Percentiles rank a stretch among this genome's conserved stretches.
These are phyloP conservation scores for Cladochytrium replicatum DNA, from an alignment of 192 early-diverging fungal genomes.

Conservation along the genomic window DNA sequence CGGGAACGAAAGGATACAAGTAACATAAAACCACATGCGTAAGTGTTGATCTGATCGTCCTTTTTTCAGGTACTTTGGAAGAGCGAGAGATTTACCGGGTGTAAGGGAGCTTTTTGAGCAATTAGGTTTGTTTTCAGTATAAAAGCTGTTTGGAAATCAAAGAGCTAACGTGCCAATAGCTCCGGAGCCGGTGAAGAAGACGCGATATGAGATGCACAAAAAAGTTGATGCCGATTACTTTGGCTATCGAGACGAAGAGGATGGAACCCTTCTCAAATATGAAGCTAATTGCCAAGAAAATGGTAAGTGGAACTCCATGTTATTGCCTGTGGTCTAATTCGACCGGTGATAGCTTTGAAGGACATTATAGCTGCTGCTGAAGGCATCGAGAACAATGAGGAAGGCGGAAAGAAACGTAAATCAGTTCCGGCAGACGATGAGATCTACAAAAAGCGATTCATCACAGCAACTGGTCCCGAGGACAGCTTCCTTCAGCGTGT, in stretches of 20 bases:
- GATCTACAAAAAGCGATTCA: too few species aligned
- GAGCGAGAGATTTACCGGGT: constrained; percentile 86
- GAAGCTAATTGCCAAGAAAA: too few species aligned
- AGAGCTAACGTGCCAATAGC: constrained; percentile 1
- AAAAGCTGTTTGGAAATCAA: not conserved
- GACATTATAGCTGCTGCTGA: too few species aligned
- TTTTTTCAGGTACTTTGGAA: constrained; percentile 73
- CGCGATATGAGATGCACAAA: constrained; percentile 59
- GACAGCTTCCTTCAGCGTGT: too few species aligned
- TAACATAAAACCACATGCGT: constrained; percentile 13
- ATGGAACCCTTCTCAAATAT: constrained; percentile 69
- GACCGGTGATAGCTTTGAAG: too few species aligned
- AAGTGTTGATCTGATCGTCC: not conserved
- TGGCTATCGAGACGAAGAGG: constrained; percentile 88
- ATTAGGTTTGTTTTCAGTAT: constrained; percentile 35
- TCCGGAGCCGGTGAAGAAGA: constrained; percentile 35
- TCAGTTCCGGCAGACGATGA: too few species aligned
- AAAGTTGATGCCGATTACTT: constrained; percentile 90
- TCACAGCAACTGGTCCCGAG: too few species aligned
- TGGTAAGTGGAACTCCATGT: too few species aligned
- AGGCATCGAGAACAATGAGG: too few species aligned
- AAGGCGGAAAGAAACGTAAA: too few species aligned
- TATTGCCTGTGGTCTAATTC: too few species aligned
- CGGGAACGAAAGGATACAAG: constrained; percentile 86
- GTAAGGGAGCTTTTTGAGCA: constrained; percentile 86